A percentile compares a stretch with the other conserved stretches of the same genome.
Evolutionary conservation across 495 filamentous ascomycete species (phyloP).

Genomic region (Usnea hakonensis): DNA sequence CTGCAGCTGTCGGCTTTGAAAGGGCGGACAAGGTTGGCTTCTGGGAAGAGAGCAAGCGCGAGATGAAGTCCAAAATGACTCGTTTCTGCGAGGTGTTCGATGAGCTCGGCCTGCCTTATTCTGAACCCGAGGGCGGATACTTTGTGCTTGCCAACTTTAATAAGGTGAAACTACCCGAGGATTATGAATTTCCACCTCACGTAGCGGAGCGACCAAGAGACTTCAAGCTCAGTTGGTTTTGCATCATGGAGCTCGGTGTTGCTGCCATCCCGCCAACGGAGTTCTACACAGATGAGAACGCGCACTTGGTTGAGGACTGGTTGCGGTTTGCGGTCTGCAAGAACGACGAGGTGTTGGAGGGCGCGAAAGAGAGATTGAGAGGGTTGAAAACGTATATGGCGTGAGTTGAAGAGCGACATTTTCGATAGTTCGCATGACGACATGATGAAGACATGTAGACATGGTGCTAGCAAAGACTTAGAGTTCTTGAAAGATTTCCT

Average conservation of each 20-base stretch:
- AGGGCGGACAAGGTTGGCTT: constrained; percentile 75
- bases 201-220: constrained; percentile 79
- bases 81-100: constrained; percentile 81
- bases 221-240: constrained; percentile 90
- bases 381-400: constrained; percentile 74
- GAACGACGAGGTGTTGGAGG: constrained; percentile 80
- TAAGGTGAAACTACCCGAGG: constrained; percentile 70
- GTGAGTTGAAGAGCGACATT: not conserved
- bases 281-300: constrained; percentile 82
- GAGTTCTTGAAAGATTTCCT: not conserved
- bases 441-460: not conserved
- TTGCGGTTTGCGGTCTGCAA: constrained; percentile 96
- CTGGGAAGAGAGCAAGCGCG: constrained; percentile 74
- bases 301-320: constrained; percentile 83
- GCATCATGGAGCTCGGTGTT: constrained; percentile 92
- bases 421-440: not conserved
- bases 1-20: constrained; percentile 92
- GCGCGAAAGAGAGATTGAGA: constrained; percentile 79
- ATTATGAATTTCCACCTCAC: constrained; percentile 82
- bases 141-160: constrained; percentile 90
- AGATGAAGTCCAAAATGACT: constrained; percentile 86
- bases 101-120: constrained; percentile 85
- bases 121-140: constrained; percentile 90
- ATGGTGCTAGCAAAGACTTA: not conserved
- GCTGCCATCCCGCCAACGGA: constrained; percentile 94